Base-by-base conservation (phyloP, 345 rosid species). In the Eucalyptus cloeziana region DNA sequence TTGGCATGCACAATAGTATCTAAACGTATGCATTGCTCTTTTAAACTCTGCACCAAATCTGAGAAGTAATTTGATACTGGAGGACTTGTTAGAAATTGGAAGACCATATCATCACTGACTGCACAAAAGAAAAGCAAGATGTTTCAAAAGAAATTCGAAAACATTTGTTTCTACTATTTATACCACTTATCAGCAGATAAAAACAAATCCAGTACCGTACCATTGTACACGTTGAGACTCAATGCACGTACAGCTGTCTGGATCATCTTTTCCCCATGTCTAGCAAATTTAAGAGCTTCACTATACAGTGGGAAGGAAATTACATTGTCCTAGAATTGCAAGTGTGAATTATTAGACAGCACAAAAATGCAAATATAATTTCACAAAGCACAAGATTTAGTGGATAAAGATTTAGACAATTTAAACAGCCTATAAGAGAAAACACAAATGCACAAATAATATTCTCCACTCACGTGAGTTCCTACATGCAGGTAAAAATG, bases 241-340 rank as follows among this genome's bases (percentile, higher is more conserved):
- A 95, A 93, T 90, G 96, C 97, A 85, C 94, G 96, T 88, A 95
- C 93, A 92, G 96, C 97, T 71, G 95, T 93, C 93, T 93, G 96
- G 87, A 95, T 94, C 97, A 95, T 95, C 93, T 94, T 95, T 92
- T 94, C 97, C 89, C 94, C 93, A 89, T 93, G 94, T 86, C 91
- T 93, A 86, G 95, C 92, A 94, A 95, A 94, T 92, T 95, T 95
- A 88, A 94, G 94, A 79, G 96, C 95, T 88, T 93, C 96, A 86
- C 88, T 92, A 64, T 95, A 95, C 86, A 94, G 47, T 40, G 95
- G 96, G 90, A 95, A 95, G 83, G 96, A 94, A 64, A 94, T 90
- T 51, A 93, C 96, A 89, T 49, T 87, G 89, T 95, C 96, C 97
- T 95, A 88, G 58, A 44, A 86, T 49, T 85, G 69, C 25, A 62